These are phyloP conservation scores for Pittosporum tobira DNA, from an alignment of 129 eudicot species.

Conservation along the genomic window DNA sequence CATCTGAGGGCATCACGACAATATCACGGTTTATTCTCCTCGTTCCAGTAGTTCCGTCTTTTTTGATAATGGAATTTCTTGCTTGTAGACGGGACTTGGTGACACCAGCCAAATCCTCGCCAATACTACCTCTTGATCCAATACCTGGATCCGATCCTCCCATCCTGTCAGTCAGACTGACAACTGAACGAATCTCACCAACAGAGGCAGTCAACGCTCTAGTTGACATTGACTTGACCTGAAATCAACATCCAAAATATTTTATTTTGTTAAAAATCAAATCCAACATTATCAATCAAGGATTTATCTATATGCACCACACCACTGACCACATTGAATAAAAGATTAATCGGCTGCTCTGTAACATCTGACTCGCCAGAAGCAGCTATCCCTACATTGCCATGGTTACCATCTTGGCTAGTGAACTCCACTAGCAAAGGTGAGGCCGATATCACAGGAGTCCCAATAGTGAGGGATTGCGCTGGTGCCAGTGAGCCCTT, in stretches of 20 bases:
- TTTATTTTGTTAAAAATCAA: too few species aligned
- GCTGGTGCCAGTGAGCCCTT: constrained; percentile 36
- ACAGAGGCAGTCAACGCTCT: constrained; percentile 73
- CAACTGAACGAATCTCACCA: constrained; percentile 79
- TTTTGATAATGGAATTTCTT: constrained; percentile 53
- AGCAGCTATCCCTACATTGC: constrained; percentile 36
- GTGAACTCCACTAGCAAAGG: constrained; percentile 89
- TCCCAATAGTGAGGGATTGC: constrained; percentile 78
- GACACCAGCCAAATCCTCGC: constrained; percentile 96
- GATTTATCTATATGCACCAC: background rate
- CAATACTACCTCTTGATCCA: constrained; percentile 93
- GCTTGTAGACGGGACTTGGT: constrained; percentile 92
- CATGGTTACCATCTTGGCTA: constrained; percentile 62
- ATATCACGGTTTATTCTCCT: constrained; percentile 79
- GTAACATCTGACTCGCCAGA: constrained; percentile 50
- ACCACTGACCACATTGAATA: constrained; percentile 62
- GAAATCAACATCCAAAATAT: background rate
- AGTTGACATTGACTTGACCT: constrained; percentile 72
- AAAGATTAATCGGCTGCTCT: constrained; percentile 83
- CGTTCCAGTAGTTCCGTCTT: constrained; percentile 65
- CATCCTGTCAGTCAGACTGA: constrained; percentile 83
- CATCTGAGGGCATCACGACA: constrained; percentile 80
- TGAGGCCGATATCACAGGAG: constrained; percentile 97
- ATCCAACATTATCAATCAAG: too few species aligned
- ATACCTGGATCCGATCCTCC: constrained; percentile 99